phyloP scores from a whole-genome alignment of 2,329 filamentous ascomycete genomes.

The Fusarium sp. region DNA sequence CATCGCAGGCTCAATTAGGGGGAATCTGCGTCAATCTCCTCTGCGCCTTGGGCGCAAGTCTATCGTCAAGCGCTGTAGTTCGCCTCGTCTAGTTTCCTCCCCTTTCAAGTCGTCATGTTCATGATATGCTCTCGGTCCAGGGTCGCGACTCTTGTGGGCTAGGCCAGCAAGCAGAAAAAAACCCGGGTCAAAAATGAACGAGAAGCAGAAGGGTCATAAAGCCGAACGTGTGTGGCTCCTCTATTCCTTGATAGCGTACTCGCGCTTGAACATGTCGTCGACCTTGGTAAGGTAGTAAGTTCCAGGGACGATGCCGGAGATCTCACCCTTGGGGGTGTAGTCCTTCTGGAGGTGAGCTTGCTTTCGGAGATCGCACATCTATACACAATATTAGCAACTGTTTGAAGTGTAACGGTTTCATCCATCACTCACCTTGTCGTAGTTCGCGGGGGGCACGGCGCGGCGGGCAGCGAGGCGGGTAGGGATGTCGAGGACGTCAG shows the following conservation, averaged over 20 bases:
- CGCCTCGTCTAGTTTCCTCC: constrained; percentile 41
- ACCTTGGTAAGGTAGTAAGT: constrained; percentile 85
- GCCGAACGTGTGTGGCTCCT: constrained; percentile 1
- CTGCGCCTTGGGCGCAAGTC: constrained; percentile 31
- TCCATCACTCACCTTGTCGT: constrained; percentile 72
- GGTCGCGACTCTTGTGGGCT: constrained; percentile 14
- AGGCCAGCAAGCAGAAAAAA: constrained; percentile 25
- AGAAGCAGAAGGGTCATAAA: constrained; percentile 31
- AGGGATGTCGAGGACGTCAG: constrained; percentile 75
- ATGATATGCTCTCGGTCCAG: constrained; percentile 31
- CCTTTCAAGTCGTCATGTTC: constrained; percentile 34
- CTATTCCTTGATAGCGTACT: constrained; percentile 80
- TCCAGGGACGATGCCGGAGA: constrained; percentile 72
- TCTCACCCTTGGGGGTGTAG: constrained; percentile 76
- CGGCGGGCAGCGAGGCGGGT: constrained; percentile 73
- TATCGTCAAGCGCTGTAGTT: constrained; percentile 38
- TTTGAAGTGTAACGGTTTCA: background rate
- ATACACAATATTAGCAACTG: constrained; percentile 35
- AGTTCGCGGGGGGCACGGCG: constrained; percentile 75
- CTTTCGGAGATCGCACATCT: constrained; percentile 85
- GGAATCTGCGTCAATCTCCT: constrained; percentile 29
- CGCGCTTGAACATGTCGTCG: constrained; percentile 87
- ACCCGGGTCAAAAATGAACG: constrained; percentile 18
- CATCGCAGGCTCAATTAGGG: constrained; percentile 42
- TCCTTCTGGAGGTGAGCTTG: constrained; percentile 85